A percentile compares a stretch with the other conserved stretches of the same genome.
These are phyloP conservation scores for Aspergillus panamensis DNA, from an alignment of 495 filamentous ascomycete genomes.

Conservation along the genomic window DNA sequence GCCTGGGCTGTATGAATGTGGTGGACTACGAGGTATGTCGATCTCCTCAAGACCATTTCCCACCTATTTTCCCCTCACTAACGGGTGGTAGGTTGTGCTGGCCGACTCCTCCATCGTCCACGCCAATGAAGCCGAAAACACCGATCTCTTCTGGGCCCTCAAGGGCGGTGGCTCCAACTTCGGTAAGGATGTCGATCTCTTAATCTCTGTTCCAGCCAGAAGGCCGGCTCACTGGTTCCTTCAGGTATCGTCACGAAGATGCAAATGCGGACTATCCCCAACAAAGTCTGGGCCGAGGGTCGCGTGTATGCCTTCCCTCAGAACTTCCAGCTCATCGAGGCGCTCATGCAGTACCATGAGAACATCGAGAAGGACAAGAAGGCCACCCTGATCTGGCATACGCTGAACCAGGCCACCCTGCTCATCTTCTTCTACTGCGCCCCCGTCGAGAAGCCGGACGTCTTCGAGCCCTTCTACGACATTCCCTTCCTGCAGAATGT, in stretches of 20 bases:
- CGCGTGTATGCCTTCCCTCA: conserved; percentile 4
- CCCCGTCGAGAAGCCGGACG: conserved; percentile 18
- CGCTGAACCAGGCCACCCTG: conserved; percentile 10
- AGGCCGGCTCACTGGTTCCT: background rate
- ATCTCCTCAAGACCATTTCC: background rate
- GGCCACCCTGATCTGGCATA: conserved; percentile 18
- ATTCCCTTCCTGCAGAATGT: conserved; percentile 15
- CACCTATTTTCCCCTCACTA: background rate
- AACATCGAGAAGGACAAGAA: conserved; percentile 21
- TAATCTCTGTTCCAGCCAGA: background rate
- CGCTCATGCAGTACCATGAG: conserved; percentile 17
- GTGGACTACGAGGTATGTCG: conserved; percentile 33
- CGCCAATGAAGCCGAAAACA: conserved; percentile 37
- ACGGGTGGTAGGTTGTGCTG: conserved; percentile 36
- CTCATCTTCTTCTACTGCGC: conserved; percentile 25
- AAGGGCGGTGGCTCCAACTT: conserved; percentile 31
- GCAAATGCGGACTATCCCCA: conserved; percentile 15
- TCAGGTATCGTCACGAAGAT: conserved; percentile 21
- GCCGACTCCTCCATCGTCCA: conserved; percentile 42
- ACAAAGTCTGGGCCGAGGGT: conserved; percentile 13
- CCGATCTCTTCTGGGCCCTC: conserved; percentile 29
- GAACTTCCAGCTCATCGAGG: conserved; percentile 7
- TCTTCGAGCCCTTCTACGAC: conserved; percentile 22
- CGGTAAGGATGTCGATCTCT: conserved; percentile 12
- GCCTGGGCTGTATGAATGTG: conserved; percentile 44